Base-by-base conservation (phyloP, 176 grass and related monocot species). In the Tuctoria greenei region DNA sequence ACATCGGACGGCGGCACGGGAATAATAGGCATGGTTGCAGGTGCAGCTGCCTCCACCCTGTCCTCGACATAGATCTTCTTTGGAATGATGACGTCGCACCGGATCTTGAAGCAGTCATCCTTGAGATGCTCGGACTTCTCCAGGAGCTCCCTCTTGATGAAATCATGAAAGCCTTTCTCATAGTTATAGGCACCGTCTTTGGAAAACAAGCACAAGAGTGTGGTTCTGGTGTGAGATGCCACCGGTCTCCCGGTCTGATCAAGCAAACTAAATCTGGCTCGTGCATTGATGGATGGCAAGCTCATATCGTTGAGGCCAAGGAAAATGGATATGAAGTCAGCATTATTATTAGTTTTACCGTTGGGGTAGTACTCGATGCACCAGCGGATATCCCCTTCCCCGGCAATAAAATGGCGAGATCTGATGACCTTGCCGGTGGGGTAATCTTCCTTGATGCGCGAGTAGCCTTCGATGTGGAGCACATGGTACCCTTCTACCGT, bases 61-160 rank as follows among this genome's bases (percentile, higher is more conserved):
- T n/a, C n/a, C n/a, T n/a, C n/a, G n/a, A n/a, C n/a, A n/a, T n/a
- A n/a, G n/a, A n/a, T n/a, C n/a, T n/a, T n/a, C n/a, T n/a, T n/a
- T n/a, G n/a, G n/a, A n/a, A n/a, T n/a, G n/a, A n/a, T 41, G 51
- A 86, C 51, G 7, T 74, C 49, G n/a, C 46, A 50, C 46, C 16
- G 2, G 44, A 50, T 50, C 15, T 50, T 50, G 46, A 50, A 50
- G 16, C 15, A 50, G 46, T 50, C 46, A 5, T 50, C 46, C 3
- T 50, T 50, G 46, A 50, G 15, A 18, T 50, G 16, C 15, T 18
- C 46, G 0, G 46, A 50, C 46, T 18, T 50, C 46, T 50, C 46
- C 46, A 50, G 16, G 15, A 50, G 0, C 15, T 50, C 46, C 46
- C 3, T 18, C 15, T 6, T 18, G 14, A 50, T 16, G 46, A 50